These are phyloP conservation scores for Penicillium sp. DNA, from an alignment of 2,329 filamentous ascomycete species.

Conservation along the genomic window DNA sequence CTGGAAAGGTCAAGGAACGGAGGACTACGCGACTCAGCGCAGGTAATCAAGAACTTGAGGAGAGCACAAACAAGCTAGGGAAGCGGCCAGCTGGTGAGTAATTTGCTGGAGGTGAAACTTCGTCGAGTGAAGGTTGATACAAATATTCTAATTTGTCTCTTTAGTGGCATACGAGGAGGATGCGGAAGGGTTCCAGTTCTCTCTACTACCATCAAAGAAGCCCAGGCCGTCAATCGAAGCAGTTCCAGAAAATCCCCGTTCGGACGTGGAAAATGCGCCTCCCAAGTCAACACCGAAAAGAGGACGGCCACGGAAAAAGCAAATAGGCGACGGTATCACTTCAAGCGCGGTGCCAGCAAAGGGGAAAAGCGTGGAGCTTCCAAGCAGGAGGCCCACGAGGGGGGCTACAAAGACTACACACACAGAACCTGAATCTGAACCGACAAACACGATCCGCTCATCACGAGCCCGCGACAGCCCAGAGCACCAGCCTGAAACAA, in stretches of 20 bases:
- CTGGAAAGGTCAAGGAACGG: slow-evolving; percentile 25
- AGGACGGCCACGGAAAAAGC: slow-evolving; percentile 47
- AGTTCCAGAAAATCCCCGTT: slow-evolving; percentile 34
- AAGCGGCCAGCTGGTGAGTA: slow-evolving; percentile 45
- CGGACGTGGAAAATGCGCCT: slow-evolving; percentile 40
- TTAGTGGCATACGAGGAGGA: slow-evolving; percentile 64
- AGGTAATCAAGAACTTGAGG: slow-evolving; percentile 32
- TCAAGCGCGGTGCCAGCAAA: slow-evolving; percentile 16
- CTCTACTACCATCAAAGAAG: slow-evolving; percentile 66
- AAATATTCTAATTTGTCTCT: slow-evolving; percentile 8
- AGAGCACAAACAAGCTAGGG: slow-evolving; percentile 36
- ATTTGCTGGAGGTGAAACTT: background rate
- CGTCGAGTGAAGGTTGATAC: slow-evolving; percentile 4
- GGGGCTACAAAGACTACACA: slow-evolving; percentile 22
- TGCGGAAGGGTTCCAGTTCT: slow-evolving; percentile 75
- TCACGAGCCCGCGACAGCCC: slow-evolving; percentile 31
- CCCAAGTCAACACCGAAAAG: slow-evolving; percentile 36
- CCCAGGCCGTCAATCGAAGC: slow-evolving; percentile 50
- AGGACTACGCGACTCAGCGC: slow-evolving; percentile 40
- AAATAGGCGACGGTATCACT: slow-evolving; percentile 26
- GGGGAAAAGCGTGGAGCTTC: slow-evolving; percentile 23
- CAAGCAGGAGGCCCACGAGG: slow-evolving; percentile 28
- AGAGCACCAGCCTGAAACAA: slow-evolving; percentile 33
- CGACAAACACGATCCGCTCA: slow-evolving; percentile 20
- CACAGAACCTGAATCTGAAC: slow-evolving; percentile 18